phyloP scores from a whole-genome alignment of 2,329 filamentous ascomycete species.

The Ascochyta rabiei region DNA sequence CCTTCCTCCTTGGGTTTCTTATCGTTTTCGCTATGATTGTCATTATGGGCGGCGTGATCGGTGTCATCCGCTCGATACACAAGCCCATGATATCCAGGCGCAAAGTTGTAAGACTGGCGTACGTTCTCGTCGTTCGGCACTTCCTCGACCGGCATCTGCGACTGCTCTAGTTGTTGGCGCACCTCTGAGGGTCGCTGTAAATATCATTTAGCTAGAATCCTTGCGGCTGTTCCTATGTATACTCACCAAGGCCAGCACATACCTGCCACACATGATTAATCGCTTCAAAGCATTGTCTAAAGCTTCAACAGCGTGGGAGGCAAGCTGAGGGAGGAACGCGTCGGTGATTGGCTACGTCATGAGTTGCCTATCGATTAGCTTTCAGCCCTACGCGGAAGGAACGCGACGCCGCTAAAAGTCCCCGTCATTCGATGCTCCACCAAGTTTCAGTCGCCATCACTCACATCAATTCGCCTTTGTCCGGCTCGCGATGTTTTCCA shows the following conservation, averaged over 20 bases:
- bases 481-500: conserved; percentile 45
- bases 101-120: conserved; percentile 88
- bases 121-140: conserved; percentile 72
- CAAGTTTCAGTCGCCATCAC: conserved; percentile 16
- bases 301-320: not conserved
- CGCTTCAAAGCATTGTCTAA: conserved; percentile 26
- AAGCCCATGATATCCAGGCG: conserved; percentile 82
- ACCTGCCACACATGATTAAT: conserved; percentile 70
- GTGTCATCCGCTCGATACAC: conserved; percentile 81
- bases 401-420: conserved; percentile 38
- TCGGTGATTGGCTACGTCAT: conserved; percentile 45
- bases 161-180: conserved; percentile 72
- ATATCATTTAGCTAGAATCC: conserved; percentile 15
- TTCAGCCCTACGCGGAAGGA: conserved; percentile 37
- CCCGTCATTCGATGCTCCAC: conserved; percentile 30
- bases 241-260: conserved; percentile 66
- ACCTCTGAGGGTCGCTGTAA: conserved; percentile 76
- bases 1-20: conserved; percentile 16
- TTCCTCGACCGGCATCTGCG: conserved; percentile 75
- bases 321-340: conserved; percentile 22
- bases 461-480: conserved; percentile 21
- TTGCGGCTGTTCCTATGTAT: not conserved
- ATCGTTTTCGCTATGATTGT: conserved; percentile 1
- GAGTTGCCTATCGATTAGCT: conserved; percentile 11
- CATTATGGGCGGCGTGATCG: conserved; percentile 58